These are phyloP conservation scores for Cytospora chrysosperma DNA, from an alignment of 2,329 filamentous ascomycete genomes.

Conservation along the genomic window DNA sequence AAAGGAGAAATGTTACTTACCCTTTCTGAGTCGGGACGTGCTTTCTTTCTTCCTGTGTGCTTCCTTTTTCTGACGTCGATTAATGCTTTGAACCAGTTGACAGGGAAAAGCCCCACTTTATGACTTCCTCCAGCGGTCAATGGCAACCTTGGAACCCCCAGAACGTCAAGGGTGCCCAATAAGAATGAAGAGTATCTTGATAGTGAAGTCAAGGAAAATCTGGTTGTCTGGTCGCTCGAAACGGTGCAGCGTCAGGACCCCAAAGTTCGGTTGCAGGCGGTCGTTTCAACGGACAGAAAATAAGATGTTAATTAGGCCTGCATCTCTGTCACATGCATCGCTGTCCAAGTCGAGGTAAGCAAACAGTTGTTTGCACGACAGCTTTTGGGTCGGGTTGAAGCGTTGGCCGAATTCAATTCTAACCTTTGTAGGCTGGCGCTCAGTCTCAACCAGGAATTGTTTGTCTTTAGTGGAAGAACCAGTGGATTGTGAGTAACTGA, in stretches of 20 bases:
- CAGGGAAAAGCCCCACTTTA: neutral
- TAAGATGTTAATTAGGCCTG: neutral
- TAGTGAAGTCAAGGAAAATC: too few relatives aligned
- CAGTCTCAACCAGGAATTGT: too few relatives aligned
- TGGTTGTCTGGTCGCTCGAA: neutral
- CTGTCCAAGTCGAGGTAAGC: neutral
- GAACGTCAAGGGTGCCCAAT: neutral
- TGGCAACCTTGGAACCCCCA: neutral
- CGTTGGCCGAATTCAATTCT: too few relatives aligned
- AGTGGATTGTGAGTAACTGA: too few relatives aligned
- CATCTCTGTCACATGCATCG: neutral
- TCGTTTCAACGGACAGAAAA: neutral
- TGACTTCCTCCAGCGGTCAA: neutral
- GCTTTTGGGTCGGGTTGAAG: too few relatives aligned
- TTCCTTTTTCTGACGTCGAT: neutral
- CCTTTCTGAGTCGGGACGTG: constrained; percentile 12
- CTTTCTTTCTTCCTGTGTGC: constrained; percentile 21
- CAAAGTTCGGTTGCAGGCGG: neutral
- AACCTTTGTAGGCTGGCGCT: too few relatives aligned
- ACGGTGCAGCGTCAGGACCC: neutral
- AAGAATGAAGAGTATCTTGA: neutral
- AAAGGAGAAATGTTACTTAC: constrained; percentile 9
- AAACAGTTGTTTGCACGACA: too few relatives aligned
- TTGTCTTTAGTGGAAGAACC: too few relatives aligned
- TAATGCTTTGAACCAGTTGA: neutral